Conservation (phyloP, 305 asterid species). For the Andrographis paniculata region DNA sequence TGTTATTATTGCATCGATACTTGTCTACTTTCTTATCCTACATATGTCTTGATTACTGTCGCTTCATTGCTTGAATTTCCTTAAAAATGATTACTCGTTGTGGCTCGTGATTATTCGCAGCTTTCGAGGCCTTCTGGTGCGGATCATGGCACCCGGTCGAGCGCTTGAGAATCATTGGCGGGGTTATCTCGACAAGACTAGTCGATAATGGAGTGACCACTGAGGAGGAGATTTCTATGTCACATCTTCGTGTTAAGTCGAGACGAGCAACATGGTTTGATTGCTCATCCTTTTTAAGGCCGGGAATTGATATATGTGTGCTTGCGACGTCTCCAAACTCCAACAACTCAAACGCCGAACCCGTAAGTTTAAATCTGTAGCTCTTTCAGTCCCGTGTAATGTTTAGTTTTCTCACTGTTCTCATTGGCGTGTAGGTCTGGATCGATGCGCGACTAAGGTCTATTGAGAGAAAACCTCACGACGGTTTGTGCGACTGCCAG, state of each 20-base stretch:
- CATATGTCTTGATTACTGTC: background rate
- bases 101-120: too few species aligned
- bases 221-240: constrained; percentile 47
- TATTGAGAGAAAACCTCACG: constrained; percentile 74
- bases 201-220: constrained; percentile 31
- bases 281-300: constrained; percentile 69
- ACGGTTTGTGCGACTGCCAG: constrained; percentile 41
- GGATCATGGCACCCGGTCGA: constrained; percentile 78
- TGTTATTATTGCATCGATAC: background rate
- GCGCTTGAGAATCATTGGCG: constrained; percentile 42
- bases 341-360: constrained; percentile 30
- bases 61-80: constrained; percentile 3
- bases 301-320: constrained; percentile 72
- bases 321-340: constrained; percentile 27
- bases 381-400: background rate
- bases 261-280: constrained; percentile 62
- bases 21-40: background rate
- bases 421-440: constrained; percentile 48
- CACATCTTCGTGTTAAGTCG: constrained; percentile 69
- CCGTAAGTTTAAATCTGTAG: constrained; percentile 32
- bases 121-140: constrained; percentile 71
- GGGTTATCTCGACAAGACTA: constrained; percentile 34
- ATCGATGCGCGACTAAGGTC: constrained; percentile 80
- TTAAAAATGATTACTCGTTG: too few species aligned
- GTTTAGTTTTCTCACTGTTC: constrained; percentile 5